Percentiles rank a stretch among this genome's conserved stretches.
Evolutionary conservation across 306 rosid genomes (phyloP).

Genomic region (Cyclanthera cordifolia): DNA sequence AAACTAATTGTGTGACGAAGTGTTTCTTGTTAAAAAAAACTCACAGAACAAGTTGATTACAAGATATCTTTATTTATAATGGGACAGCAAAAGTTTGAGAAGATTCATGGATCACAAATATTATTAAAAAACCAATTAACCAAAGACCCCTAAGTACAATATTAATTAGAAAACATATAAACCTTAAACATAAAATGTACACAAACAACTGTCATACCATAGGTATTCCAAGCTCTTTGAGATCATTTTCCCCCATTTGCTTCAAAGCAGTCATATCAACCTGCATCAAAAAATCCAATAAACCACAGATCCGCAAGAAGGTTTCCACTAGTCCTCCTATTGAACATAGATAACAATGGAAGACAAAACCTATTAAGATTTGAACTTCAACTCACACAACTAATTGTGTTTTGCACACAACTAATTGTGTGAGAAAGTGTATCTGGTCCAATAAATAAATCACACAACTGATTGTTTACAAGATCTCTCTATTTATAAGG

Average conservation of each 20-base stretch:
- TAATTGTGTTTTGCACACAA: too few relatives aligned
- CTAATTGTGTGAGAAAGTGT: too few relatives aligned
- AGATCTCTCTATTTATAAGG: background rate
- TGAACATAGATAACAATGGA: background rate
- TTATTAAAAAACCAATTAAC: background rate
- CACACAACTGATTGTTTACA: background rate
- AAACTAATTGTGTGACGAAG: too few relatives aligned
- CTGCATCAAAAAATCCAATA: constrained; percentile 24
- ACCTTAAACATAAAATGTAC: background rate
- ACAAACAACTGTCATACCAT: constrained; percentile 45
- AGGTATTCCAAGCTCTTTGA: constrained; percentile 94
- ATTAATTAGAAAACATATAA: background rate
- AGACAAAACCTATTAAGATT: background rate
- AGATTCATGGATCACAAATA: too few relatives aligned
- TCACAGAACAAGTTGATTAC: too few relatives aligned
- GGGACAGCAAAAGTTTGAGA: too few relatives aligned
- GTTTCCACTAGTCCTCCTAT: background rate
- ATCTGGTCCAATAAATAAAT: too few relatives aligned
- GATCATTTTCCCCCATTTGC: constrained; percentile 95
- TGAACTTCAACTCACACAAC: background rate
- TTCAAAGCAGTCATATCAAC: constrained; percentile 87
- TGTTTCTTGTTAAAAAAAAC: too few relatives aligned
- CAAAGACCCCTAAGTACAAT: background rate
- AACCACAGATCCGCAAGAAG: background rate
- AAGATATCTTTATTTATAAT: too few relatives aligned